Evolutionary conservation across 805 yeast genomes (phyloP).

Genomic region (Kodamaea jinghongensis): DNA sequence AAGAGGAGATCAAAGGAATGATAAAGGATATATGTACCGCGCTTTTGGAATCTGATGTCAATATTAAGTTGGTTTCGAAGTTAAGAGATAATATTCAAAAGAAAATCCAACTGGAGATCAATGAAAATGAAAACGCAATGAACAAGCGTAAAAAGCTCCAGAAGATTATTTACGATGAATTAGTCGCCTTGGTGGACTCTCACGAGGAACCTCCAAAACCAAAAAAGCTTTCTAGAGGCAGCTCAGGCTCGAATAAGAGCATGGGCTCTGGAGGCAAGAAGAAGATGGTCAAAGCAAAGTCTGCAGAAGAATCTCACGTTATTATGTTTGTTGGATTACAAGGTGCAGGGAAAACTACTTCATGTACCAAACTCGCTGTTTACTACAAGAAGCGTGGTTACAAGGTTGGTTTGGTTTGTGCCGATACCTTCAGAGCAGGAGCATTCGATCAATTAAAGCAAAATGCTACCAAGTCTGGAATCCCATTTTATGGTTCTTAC

Average conservation of each 20-base stretch:
- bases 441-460: constrained; percentile 98
- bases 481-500: constrained; percentile 93
- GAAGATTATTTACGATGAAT: constrained; percentile 91
- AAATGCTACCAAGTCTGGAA: constrained; percentile 91
- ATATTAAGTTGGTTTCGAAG: constrained; percentile 75
- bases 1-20: constrained; percentile 46
- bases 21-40: constrained; percentile 90
- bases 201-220: constrained; percentile 68
- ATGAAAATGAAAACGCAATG: constrained; percentile 49
- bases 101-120: constrained; percentile 54
- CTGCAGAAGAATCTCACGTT: constrained; percentile 42
- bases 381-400: constrained; percentile 91
- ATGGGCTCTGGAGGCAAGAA: constrained; percentile 29
- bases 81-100: constrained; percentile 58
- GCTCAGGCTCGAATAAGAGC: constrained; percentile 10
- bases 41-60: constrained; percentile 89
- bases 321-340: constrained; percentile 98
- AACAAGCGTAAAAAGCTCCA: constrained; percentile 80
- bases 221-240: constrained; percentile 57
- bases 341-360: constrained; percentile 98
- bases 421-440: constrained; percentile 99
- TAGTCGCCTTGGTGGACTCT: constrained; percentile 81
- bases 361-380: constrained; percentile 94
- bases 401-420: constrained; percentile 96
- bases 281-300: constrained; percentile 18